Base-by-base conservation (phyloP, 148 eudicot species). In the Suaeda aralocaspica region DNA sequence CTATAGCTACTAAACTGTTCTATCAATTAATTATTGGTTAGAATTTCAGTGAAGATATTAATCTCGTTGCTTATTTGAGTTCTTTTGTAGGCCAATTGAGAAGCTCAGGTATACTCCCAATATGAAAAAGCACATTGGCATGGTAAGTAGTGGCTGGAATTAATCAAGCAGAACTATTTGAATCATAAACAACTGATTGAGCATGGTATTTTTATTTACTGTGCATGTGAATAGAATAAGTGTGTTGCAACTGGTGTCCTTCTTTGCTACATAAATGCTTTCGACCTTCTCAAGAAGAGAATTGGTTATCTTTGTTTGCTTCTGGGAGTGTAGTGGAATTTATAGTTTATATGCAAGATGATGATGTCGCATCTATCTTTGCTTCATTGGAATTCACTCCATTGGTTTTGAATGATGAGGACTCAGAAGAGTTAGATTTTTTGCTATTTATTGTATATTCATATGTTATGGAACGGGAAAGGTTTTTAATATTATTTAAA, bases 91-190 rank as follows among this genome's bases (percentile, higher is more conserved):
- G 72, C 99, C 99, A 65, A 87, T 89, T 80, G 96, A 95, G 78
- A 95, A 95, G 83, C 86, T 95, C 75, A 81, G 90, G 70, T 95
- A 95, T 74, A 82, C 83, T 64, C 97, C 99, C n/a, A 95, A 95
- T 68, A 95, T 95, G 99, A 95, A 95, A 93, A 95, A 95, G 76
- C 87, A 87, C 72, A 89, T 95, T 57, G 99, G 99, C 85, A 91
- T 95, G 99, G 99, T 94, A 85, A 88, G 83, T 51, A 51, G 62
- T 31, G 34, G 31, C 1, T 57, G 3, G 31, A 46, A 3, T 36
- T 36, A 36, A 36, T 36, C 8, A 36, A 8, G 8, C 8, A 36
- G 16, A n/a, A 31, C 42, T n/a, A 16, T 1, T 25, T 36, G 41
- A 36, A 4, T 36, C 8, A 8, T n/a, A 56, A 26, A 56, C 4